Percentiles rank a stretch among this genome's conserved stretches.
phyloP scores from a whole-genome alignment of 768 basidiomycete genomes.

The Sporobolomyces phaffii region DNA sequence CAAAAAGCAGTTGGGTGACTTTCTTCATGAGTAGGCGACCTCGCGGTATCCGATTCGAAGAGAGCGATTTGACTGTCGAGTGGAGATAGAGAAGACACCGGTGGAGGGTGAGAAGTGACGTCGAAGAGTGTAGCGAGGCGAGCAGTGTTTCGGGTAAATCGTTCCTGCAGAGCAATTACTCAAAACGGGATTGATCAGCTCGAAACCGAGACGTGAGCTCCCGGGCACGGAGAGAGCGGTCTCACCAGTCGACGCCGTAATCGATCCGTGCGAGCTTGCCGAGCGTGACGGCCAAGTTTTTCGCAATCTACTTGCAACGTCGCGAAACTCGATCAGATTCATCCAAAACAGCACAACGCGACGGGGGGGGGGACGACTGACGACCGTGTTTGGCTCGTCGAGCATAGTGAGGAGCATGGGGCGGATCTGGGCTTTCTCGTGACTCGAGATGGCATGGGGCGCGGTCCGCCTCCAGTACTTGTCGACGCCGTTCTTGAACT shows the following conservation, averaged over 20 bases:
- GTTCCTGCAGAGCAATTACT: slow-evolving; percentile 53
- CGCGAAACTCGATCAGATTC: too few species aligned
- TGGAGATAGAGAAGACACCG: slow-evolving; percentile 37
- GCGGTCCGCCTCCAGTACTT: slow-evolving; percentile 66
- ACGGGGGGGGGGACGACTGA: too few species aligned
- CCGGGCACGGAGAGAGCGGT: too few species aligned
- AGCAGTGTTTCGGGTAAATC: slow-evolving; percentile 57
- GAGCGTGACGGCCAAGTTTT: slow-evolving; percentile 68
- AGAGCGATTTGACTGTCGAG: slow-evolving; percentile 35
- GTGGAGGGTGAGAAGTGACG: slow-evolving; percentile 42
- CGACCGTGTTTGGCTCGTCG: slow-evolving; percentile 71
- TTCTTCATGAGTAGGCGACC: slow-evolving; percentile 34
- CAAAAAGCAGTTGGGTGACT: slow-evolving; percentile 55
- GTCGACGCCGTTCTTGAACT: slow-evolving; percentile 75
- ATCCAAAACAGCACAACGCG: too few species aligned
- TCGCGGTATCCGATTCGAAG: slow-evolving; percentile 38
- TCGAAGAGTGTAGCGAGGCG: slow-evolving; percentile 53
- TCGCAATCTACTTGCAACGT: slow-evolving; percentile 73
- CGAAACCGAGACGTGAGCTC: not conserved
- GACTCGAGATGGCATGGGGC: slow-evolving; percentile 55
- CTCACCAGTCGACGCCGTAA: slow-evolving; percentile 65
- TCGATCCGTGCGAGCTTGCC: slow-evolving; percentile 72
- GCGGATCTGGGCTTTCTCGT: slow-evolving; percentile 63
- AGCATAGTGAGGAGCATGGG: slow-evolving; percentile 61
- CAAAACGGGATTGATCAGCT: too few species aligned